Conservation (phyloP, 2,329 filamentous ascomycete species). For the Sarocladium strictum region DNA sequence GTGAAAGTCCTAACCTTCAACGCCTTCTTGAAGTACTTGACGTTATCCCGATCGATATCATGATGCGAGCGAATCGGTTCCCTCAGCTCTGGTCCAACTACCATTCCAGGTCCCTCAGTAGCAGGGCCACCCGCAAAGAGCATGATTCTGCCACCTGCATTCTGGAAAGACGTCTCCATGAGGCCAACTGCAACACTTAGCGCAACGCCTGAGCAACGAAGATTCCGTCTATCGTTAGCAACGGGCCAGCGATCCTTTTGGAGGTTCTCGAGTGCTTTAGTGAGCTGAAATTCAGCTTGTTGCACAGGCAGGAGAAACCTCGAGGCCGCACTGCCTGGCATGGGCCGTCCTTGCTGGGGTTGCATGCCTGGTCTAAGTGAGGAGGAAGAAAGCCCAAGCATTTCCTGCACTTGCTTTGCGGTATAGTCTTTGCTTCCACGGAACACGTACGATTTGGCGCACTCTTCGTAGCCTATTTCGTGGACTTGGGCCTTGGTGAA, state of each 20-base stretch:
- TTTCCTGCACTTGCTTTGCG: slow-evolving; percentile 99
- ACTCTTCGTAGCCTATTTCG: slow-evolving; percentile 96
- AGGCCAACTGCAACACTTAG: slow-evolving; percentile 89
- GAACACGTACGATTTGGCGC: slow-evolving; percentile 98
- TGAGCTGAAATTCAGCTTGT: slow-evolving; percentile 95
- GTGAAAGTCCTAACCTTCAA: slow-evolving; percentile 61
- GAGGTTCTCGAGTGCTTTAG: slow-evolving; percentile 88
- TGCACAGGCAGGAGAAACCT: slow-evolving; percentile 91
- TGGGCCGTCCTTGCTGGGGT: slow-evolving; percentile 67
- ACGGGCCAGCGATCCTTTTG: slow-evolving; percentile 98
- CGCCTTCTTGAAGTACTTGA: slow-evolving; percentile 99
- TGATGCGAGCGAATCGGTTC: slow-evolving; percentile 98
- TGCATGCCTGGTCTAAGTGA: slow-evolving; percentile 70
- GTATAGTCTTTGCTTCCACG: slow-evolving; percentile 95
- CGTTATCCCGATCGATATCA: slow-evolving; percentile 97
- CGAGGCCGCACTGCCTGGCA: slow-evolving; percentile 73
- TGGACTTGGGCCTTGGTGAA: slow-evolving; percentile 77
- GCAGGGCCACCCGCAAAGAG: slow-evolving; percentile 91
- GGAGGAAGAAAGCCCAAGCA: slow-evolving; percentile 78
- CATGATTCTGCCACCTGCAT: slow-evolving; percentile 93
- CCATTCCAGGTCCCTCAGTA: slow-evolving; percentile 93
- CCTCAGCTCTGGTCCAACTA: slow-evolving; percentile 90
- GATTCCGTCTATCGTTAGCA: slow-evolving; percentile 80
- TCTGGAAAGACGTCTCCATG: slow-evolving; percentile 91
- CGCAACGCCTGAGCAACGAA: slow-evolving; percentile 94